phyloP scores from a whole-genome alignment of 352 stramenopile species.

The Pelagophyceae sp. region DNA sequence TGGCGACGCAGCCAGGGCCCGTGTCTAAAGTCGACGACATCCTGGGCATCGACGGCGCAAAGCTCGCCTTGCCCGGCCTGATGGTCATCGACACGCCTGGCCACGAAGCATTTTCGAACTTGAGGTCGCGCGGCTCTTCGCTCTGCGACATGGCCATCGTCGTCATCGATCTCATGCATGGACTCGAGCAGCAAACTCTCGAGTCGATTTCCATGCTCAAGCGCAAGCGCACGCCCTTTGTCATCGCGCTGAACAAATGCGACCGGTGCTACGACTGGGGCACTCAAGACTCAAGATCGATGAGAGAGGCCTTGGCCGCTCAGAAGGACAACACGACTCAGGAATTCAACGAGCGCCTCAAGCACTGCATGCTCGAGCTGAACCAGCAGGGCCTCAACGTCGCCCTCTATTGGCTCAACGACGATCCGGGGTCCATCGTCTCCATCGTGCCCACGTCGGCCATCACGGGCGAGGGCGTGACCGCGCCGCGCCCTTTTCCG shows the following conservation, averaged over 20 bases:
- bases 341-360: conserved; percentile 87
- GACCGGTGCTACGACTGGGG: conserved; percentile 98
- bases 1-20: neutral
- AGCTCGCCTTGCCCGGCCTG: conserved; percentile 78
- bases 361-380: conserved; percentile 86
- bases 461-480: conserved; percentile 93
- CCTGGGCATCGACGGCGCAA: neutral
- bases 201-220: conserved; percentile 94
- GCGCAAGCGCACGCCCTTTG: conserved; percentile 88
- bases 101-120: conserved; percentile 98
- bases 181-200: conserved; percentile 95
- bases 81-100: conserved; percentile 98
- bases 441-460: conserved; percentile 95
- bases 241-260: conserved; percentile 98
- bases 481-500: too few relatives aligned
- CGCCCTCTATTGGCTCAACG: conserved; percentile 98
- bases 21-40: neutral
- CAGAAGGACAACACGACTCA: conserved; percentile 83
- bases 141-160: conserved; percentile 99
- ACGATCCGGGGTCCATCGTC: conserved; percentile 77
- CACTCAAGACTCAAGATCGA: conserved; percentile 79
- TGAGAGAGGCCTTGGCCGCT: conserved; percentile 74
- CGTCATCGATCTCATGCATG: conserved; percentile 99
- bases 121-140: conserved; percentile 87
- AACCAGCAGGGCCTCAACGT: conserved; percentile 95